phyloP scores from a whole-genome alignment of 164 flowering plant species.

The Liquidambar formosana region DNA sequence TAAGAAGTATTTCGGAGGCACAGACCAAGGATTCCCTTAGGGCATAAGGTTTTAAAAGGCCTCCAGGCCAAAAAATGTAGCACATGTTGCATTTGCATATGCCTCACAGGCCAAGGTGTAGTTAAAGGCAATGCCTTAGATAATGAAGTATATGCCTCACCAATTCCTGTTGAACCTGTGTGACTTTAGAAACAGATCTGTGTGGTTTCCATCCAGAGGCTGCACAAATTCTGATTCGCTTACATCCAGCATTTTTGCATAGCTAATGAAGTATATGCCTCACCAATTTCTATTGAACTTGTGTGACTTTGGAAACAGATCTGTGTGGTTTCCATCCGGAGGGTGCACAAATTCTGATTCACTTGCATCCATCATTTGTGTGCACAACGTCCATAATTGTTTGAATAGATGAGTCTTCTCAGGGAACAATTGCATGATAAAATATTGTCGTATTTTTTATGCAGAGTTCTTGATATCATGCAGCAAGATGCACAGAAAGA shows the following conservation, averaged over 20 bases:
- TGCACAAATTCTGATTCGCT: not conserved
- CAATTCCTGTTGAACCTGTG: not conserved
- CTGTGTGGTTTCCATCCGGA: not conserved
- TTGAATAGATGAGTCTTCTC: no score
- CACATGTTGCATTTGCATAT: not conserved
- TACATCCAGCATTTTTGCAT: not conserved
- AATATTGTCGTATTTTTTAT: slow-evolving; percentile 8
- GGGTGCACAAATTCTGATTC: not conserved
- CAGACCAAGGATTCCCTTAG: not conserved
- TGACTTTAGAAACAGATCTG: not conserved
- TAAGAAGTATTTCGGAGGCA: not conserved
- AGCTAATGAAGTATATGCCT: not conserved
- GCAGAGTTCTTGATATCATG: slow-evolving; percentile 95
- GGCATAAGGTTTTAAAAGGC: not conserved
- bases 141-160: not conserved
- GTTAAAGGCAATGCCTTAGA: not conserved
- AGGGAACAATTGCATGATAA: not conserved
- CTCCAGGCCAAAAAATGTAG: no score
- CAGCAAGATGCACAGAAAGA: slow-evolving; percentile 72
- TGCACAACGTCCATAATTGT: no score
- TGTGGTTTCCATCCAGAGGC: not conserved
- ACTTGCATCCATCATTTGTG: not conserved
- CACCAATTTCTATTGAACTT: not conserved
- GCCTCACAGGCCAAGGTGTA: not conserved
- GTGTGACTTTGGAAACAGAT: not conserved